Evolutionary conservation across 768 basidiomycete species (phyloP).

Genomic region (Erythrobasidium yunnanense): DNA sequence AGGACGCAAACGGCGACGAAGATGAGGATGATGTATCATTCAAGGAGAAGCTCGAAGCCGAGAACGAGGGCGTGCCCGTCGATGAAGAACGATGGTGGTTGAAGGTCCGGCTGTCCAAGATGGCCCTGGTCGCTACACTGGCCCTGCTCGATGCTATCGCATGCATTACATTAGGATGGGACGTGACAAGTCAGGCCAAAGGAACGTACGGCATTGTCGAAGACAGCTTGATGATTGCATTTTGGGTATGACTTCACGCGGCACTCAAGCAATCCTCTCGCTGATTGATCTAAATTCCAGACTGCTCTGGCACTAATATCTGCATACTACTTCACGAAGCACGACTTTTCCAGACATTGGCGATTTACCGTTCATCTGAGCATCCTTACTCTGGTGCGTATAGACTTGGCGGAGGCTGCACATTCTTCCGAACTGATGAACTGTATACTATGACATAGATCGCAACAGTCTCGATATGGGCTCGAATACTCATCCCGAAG

Average conservation of each 20-base stretch:
- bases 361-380: constrained; percentile 14
- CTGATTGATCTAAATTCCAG: not conserved
- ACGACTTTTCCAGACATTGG: constrained; percentile 3
- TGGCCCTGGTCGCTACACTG: constrained; percentile 2
- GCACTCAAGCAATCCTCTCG: not conserved
- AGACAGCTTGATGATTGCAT: constrained; percentile 17
- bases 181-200: constrained; percentile 1
- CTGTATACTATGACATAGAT: not conserved
- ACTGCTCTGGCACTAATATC: constrained; percentile 6
- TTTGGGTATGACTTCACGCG: not conserved
- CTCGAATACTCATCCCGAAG: constrained; percentile 3
- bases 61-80: constrained; percentile 10
- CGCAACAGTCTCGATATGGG: constrained; percentile 8
- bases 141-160: constrained; percentile 5
- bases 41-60: not conserved
- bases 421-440: not conserved
- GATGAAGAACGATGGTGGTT: constrained; percentile 17
- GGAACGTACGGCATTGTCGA: constrained; percentile 3
- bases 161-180: constrained; percentile 11
- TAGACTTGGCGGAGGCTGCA: not conserved
- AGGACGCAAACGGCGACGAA: too few species aligned
- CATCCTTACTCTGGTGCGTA: constrained; percentile 6
- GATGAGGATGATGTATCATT: not conserved
- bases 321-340: constrained; percentile 1
- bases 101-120: constrained; percentile 3